Percentiles rank a stretch among this genome's conserved stretches.
phyloP scores from a whole-genome alignment of 192 early-diverging fungal genomes.

The Paraglomus occultum region DNA sequence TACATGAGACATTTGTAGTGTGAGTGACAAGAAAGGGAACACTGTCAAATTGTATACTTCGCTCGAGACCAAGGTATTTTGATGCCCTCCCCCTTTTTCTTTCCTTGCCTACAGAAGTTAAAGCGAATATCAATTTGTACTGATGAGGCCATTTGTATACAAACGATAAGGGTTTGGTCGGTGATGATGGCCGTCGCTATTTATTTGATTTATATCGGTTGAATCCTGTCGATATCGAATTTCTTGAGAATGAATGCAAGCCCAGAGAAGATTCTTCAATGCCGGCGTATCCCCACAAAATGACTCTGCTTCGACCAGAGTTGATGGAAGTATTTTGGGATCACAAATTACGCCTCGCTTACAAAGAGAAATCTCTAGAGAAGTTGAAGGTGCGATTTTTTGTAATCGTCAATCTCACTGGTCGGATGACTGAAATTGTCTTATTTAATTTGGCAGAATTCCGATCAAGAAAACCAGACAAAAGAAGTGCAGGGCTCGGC shows the following conservation, averaged over 20 bases:
- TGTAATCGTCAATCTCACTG: background rate
- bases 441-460: slow-evolving; percentile 34
- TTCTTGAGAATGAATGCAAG: slow-evolving; percentile 70
- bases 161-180: slow-evolving; percentile 72
- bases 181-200: slow-evolving; percentile 90
- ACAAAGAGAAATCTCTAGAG: slow-evolving; percentile 54
- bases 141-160: background rate
- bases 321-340: slow-evolving; percentile 85
- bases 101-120: background rate
- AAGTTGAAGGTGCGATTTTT: slow-evolving; percentile 36
- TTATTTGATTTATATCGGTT: slow-evolving; percentile 91
- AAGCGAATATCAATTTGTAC: background rate
- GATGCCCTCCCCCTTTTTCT: too few relatives aligned
- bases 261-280: slow-evolving; percentile 49
- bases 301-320: slow-evolving; percentile 84
- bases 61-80: slow-evolving; percentile 72
- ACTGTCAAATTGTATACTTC: slow-evolving; percentile 73
- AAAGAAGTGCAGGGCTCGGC: slow-evolving; percentile 16
- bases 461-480: slow-evolving; percentile 30
- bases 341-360: slow-evolving; percentile 62
- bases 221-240: slow-evolving; percentile 88
- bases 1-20: slow-evolving; percentile 28
- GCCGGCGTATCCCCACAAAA: slow-evolving; percentile 81
- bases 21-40: slow-evolving; percentile 65
- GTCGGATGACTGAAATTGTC: too few relatives aligned